phyloP scores from a whole-genome alignment of 805 yeast species.

The Kazachstania bromeliacearum region DNA sequence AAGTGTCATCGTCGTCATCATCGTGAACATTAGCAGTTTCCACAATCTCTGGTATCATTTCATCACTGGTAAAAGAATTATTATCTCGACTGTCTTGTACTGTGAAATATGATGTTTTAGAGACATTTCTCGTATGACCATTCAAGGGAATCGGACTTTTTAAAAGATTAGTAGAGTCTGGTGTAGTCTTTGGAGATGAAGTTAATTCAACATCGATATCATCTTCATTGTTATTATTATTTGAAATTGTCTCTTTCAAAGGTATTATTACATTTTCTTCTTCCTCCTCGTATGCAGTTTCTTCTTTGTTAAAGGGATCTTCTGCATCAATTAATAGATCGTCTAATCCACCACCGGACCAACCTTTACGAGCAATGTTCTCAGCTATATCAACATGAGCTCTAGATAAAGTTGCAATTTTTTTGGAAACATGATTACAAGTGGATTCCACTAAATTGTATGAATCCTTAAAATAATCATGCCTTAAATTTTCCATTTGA shows the following conservation, averaged over 20 bases:
- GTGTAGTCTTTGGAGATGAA: no score
- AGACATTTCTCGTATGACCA: conserved; percentile 1
- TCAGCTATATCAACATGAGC: conserved; percentile 79
- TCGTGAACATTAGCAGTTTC: background rate
- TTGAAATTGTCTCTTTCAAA: no score
- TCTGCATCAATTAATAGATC: conserved; percentile 53
- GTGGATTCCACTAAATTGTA: conserved; percentile 54
- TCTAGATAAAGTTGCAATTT: conserved; percentile 55
- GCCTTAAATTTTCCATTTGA: conserved; percentile 66
- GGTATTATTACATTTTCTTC: background rate
- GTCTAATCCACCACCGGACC: conserved; percentile 83
- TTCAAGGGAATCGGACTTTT: no score
- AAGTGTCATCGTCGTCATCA: no score
- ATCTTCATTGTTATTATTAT: no score
- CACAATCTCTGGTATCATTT: background rate
- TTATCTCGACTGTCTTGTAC: background rate
- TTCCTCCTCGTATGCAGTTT: background rate
- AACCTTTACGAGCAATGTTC: conserved; percentile 72
- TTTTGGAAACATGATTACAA: conserved; percentile 43
- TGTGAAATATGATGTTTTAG: conserved; percentile 1
- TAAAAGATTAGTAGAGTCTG: no score
- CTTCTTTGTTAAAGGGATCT: conserved; percentile 45
- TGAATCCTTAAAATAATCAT: conserved; percentile 60
- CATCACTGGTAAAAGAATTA: background rate
- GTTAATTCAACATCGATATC: no score